These are phyloP conservation scores for Lupinus albus DNA, from an alignment of 306 rosid genomes.

Conservation along the genomic window DNA sequence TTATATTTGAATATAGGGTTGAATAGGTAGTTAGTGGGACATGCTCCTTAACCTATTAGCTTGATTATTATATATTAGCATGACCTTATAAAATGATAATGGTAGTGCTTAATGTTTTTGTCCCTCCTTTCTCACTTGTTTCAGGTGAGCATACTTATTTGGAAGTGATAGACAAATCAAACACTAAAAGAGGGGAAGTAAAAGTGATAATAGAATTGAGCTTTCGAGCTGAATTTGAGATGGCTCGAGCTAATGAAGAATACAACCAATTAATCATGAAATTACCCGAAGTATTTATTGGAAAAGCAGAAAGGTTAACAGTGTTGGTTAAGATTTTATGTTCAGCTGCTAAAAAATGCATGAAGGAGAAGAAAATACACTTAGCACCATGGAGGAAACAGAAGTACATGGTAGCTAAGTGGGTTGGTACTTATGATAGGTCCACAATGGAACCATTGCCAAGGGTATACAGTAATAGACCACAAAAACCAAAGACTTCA, in stretches of 20 bases:
- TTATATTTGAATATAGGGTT: no score
- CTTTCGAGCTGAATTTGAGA: constrained; percentile 75
- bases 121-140: neutral
- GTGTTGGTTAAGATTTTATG: constrained; percentile 66
- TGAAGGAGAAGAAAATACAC: constrained; percentile 90
- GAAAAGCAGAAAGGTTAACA: constrained; percentile 66
- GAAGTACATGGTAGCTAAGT: constrained; percentile 83
- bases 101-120: neutral
- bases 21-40: neutral
- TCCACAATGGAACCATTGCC: constrained; percentile 46
- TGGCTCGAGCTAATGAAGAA: constrained; percentile 68
- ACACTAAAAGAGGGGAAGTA: constrained; percentile 43
- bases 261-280: constrained; percentile 56
- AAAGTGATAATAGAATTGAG: constrained; percentile 69
- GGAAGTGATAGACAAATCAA: constrained; percentile 65
- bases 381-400: constrained; percentile 88
- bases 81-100: neutral
- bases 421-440: constrained; percentile 61
- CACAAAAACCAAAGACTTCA: constrained; percentile 60
- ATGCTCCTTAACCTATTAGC: neutral
- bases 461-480: constrained; percentile 30
- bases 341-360: constrained; percentile 70
- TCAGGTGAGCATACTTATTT: constrained; percentile 73
- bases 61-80: neutral
- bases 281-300: constrained; percentile 73